phyloP scores from a whole-genome alignment of 2,329 filamentous ascomycete genomes.

The Botrytis cinerea region DNA sequence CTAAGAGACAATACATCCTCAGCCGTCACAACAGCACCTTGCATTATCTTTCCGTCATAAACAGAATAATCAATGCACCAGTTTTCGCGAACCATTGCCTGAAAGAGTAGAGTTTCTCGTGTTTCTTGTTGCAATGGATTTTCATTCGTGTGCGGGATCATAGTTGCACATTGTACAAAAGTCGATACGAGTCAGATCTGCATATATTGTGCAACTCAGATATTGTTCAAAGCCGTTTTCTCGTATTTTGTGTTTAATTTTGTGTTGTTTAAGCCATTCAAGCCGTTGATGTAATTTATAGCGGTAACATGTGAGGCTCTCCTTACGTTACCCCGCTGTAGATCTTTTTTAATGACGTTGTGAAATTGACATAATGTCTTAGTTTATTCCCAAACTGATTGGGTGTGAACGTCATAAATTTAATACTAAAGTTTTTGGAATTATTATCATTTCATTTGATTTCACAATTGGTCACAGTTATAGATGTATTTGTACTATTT shows the following conservation, averaged over 20 bases:
- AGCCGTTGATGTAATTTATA: background rate
- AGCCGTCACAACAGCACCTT: background rate
- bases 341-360: constrained; percentile 1
- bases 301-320: background rate
- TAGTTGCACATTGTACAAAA: background rate
- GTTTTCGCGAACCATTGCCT: background rate
- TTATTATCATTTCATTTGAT: background rate
- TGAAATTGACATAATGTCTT: background rate
- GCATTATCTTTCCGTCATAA: background rate
- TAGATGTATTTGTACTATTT: background rate
- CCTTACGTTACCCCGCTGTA: background rate
- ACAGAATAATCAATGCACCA: background rate
- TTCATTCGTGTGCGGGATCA: background rate
- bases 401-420: background rate
- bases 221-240: background rate
- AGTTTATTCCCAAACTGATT: background rate
- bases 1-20: too few species aligned
- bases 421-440: too few species aligned
- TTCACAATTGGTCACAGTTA: background rate
- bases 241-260: background rate
- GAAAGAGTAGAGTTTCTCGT: background rate
- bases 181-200: background rate
- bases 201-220: background rate
- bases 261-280: background rate
- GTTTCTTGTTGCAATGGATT: background rate